Evolutionary conservation across 305 asterid genomes (phyloP).

Genomic region (Fraxinus nigra): DNA sequence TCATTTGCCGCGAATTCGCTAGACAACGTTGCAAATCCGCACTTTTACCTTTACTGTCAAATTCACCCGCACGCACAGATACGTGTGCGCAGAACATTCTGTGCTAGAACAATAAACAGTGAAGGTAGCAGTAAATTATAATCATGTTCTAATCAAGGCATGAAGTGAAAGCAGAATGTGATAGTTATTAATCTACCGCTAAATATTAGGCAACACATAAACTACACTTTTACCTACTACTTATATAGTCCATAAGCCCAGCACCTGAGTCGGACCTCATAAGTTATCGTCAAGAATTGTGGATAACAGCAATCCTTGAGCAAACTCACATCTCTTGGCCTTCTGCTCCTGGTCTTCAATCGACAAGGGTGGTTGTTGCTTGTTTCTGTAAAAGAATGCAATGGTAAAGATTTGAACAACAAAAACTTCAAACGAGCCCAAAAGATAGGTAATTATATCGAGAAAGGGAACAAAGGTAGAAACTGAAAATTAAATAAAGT

Average conservation of each 20-base stretch:
- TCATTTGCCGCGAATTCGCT: neutral
- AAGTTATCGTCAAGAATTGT: slow-evolving; percentile 47
- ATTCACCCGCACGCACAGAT: neutral
- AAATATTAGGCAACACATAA: slow-evolving; percentile 25
- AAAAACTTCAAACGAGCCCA: neutral
- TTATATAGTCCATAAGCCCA: slow-evolving; percentile 17
- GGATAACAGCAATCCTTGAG: slow-evolving; percentile 58
- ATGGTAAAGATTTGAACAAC: neutral
- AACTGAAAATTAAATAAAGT: neutral
- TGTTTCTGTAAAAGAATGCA: slow-evolving; percentile 42
- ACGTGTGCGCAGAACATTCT: neutral
- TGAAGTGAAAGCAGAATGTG: slow-evolving; percentile 27
- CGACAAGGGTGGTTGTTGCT: slow-evolving; percentile 47
- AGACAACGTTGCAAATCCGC: neutral
- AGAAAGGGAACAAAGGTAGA: neutral
- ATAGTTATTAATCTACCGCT: too few relatives aligned
- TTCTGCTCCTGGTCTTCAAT: slow-evolving; percentile 60
- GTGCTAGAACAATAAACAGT: neutral
- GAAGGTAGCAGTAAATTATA: slow-evolving; percentile 19
- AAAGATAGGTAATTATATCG: neutral
- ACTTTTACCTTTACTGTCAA: neutral
- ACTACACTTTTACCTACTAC: slow-evolving; percentile 54
- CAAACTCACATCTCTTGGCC: slow-evolving; percentile 51
- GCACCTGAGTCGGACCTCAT: slow-evolving; percentile 12
- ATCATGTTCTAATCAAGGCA: slow-evolving; percentile 33